phyloP scores from a whole-genome alignment of 1,139 yeast genomes.

The Casaregolazyma lundiana region DNA sequence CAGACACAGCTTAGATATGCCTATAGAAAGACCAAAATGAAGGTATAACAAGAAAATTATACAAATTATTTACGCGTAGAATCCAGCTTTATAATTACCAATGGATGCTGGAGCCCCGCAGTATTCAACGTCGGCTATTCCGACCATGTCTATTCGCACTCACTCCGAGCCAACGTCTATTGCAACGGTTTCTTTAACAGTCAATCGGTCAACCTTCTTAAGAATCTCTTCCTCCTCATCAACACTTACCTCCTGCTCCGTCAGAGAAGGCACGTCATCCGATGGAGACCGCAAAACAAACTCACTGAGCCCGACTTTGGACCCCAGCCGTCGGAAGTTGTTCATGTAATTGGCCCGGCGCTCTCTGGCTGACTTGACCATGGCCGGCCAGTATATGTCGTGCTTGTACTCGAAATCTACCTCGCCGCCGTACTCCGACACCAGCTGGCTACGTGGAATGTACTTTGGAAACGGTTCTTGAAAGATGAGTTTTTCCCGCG shows the following conservation, averaged over 20 bases:
- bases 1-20: no score
- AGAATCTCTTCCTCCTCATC: constrained; percentile 4
- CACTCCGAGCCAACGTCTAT: not conserved
- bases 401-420: constrained; percentile 82
- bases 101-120: no score
- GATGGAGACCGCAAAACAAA: constrained; percentile 51
- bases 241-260: constrained; percentile 1
- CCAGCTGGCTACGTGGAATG: constrained; percentile 77
- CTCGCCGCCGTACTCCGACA: constrained; percentile 75
- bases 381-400: constrained; percentile 71
- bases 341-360: constrained; percentile 54
- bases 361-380: constrained; percentile 53
- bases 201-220: constrained; percentile 4
- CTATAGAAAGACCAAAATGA: not conserved
- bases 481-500: constrained; percentile 85
- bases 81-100: no score
- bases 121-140: no score
- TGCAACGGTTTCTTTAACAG: constrained; percentile 8
- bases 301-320: constrained; percentile 75
- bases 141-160: no score
- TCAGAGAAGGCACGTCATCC: constrained; percentile 1
- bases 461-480: constrained; percentile 83
- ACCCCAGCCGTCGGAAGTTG: constrained; percentile 65
- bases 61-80: no score
- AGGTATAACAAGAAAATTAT: no score